Evolutionary conservation across 2,329 filamentous ascomycete species (phyloP).

Genomic region (Sporothrix globosa): DNA sequence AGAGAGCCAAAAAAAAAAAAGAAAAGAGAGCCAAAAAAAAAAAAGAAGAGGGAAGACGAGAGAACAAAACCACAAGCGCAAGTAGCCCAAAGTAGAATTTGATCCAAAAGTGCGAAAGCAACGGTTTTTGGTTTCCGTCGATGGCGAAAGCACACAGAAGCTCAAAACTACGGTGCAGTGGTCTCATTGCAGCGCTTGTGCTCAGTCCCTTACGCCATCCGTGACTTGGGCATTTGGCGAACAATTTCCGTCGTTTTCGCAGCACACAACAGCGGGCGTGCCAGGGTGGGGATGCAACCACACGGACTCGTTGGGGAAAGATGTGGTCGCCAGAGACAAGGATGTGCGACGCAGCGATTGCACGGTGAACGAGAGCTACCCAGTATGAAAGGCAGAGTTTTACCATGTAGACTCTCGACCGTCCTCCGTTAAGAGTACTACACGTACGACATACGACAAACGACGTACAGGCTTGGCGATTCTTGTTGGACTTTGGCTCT

Average conservation of each 20-base stretch:
- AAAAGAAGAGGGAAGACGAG: too few relatives aligned
- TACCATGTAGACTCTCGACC: not conserved
- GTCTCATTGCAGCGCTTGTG: slow-evolving; percentile 18
- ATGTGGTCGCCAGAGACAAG: not conserved
- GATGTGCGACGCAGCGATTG: not conserved
- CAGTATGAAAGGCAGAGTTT: not conserved
- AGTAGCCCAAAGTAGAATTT: not conserved
- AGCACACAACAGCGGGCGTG: slow-evolving; percentile 3
- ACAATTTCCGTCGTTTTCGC: slow-evolving; percentile 11
- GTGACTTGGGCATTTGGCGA: not conserved
- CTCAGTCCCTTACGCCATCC: slow-evolving; percentile 21
- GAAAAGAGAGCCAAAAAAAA: not conserved
- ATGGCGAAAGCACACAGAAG: slow-evolving; percentile 8
- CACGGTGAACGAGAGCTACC: not conserved
- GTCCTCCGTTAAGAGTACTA: too few relatives aligned
- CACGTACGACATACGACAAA: too few relatives aligned
- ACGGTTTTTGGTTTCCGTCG: not conserved
- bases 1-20: not conserved
- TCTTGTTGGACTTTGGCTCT: not conserved
- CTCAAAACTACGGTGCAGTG: not conserved
- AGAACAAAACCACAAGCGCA: not conserved
- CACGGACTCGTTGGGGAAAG: slow-evolving; percentile 28
- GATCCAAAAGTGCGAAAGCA: not conserved
- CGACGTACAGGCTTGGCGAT: too few relatives aligned
- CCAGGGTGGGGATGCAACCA: slow-evolving; percentile 29